Base-by-base conservation (phyloP, 139 green algal genomes). In the Tetradesmus obliquus region DNA sequence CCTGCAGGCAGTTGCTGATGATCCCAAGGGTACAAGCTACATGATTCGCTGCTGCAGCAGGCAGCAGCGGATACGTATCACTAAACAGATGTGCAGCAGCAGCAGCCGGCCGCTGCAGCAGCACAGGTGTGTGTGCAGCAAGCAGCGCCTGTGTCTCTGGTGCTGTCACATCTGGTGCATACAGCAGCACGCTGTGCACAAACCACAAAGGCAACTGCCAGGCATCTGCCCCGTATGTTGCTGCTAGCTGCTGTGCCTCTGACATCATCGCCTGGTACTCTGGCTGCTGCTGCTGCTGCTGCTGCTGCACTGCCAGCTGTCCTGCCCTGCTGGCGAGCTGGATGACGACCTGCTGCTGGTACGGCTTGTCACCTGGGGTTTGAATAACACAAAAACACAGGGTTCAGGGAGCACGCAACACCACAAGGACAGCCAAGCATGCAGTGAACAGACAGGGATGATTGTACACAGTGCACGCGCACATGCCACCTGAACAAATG, bases 141-240 rank as follows among this genome's bases (percentile, higher is more conserved):
- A 89, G n/a, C 82, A 81, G 24, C 4, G 7, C 62, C 81, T 82
- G 81, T 3, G 55, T 45, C 2, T 66, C 82, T 80, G 89, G 82
- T 54, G 32, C 22, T 51, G 51, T 83, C 13, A 86, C 51, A 54
- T 92, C 89, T 58, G 81, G 53, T 5, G 82, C 60, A 51, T 82
- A 82, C 15, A 88, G 53, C 4, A 92, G 55, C 7, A 92, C 51
- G 9, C 53, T 84, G 53, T 92, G 82, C 20, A 92, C 58, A 72
- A 89, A 88, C 89, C 82, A 92, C 58, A 88, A 6, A 1, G 6
- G n/a, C 2, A 92, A 53, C 89, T 88, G 89, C 82, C 81, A 92
- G 12, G 32, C 10, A 20, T 92, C 89, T 24, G 66, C 82, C 13
- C 89, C 89, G 51, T 92, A 92, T 8, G 45, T 66, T 45, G 17